Conservation (phyloP, 495 filamentous ascomycete genomes). For the Tuber calosporum region DNA sequence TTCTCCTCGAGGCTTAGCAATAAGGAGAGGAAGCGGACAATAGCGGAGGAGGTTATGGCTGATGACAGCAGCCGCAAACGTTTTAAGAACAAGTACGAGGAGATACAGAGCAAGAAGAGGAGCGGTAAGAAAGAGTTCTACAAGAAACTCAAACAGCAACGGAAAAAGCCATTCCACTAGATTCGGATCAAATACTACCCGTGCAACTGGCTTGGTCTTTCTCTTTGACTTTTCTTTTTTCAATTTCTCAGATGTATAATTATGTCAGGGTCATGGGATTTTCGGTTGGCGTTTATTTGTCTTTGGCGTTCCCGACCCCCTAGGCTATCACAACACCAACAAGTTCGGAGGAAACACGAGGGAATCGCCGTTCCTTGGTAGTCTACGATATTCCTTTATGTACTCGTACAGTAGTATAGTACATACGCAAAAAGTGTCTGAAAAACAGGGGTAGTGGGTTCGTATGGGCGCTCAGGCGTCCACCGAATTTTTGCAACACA, state of each 20-base stretch:
- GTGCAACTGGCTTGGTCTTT: not conserved
- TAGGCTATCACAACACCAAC: not conserved
- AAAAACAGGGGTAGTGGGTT: not conserved
- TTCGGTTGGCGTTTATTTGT: constrained; percentile 3
- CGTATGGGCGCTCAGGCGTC: not conserved
- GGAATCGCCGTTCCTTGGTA: not conserved
- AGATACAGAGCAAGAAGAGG: constrained; percentile 59
- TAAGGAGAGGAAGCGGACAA: constrained; percentile 79
- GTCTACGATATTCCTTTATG: not conserved
- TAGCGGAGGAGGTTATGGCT: constrained; percentile 80
- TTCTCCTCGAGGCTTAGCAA: constrained; percentile 69
- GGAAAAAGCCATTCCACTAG: constrained; percentile 41
- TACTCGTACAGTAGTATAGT: too few species aligned
- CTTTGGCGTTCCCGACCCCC: not conserved
- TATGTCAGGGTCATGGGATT: not conserved
- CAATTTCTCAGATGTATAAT: not conserved
- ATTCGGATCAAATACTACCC: not conserved
- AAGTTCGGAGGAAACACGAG: not conserved
- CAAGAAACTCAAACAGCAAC: constrained; percentile 56
- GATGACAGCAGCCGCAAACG: constrained; percentile 53
- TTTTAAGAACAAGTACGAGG: constrained; percentile 64
- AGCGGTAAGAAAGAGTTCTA: constrained; percentile 69
- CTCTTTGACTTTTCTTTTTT: not conserved
- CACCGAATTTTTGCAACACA: not conserved
- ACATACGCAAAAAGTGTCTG: not conserved